Percentiles rank a stretch among this genome's conserved stretches.
Conservation (phyloP, 805 yeast genomes). For the Saccharomyces paradoxus region DNA sequence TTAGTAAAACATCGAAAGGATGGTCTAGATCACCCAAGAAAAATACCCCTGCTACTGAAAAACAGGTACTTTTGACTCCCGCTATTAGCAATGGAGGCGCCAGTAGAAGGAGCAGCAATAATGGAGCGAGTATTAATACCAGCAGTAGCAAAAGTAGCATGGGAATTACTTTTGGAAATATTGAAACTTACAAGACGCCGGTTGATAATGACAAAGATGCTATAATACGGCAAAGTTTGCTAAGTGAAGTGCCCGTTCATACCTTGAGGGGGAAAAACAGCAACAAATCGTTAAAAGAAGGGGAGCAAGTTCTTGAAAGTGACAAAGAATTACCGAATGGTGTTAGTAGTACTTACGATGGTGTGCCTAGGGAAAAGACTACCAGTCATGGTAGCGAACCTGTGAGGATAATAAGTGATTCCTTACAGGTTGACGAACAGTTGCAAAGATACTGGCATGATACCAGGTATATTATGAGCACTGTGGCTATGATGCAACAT, state of each 20-base stretch:
- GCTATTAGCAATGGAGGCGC: neutral
- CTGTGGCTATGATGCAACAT: slow-evolving; percentile 21
- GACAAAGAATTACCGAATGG: neutral
- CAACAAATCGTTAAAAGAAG: neutral
- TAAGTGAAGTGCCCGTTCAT: slow-evolving; percentile 12
- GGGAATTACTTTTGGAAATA: neutral
- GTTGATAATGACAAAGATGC: slow-evolving; percentile 3
- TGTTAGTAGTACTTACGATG: neutral
- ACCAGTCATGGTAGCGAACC: neutral
- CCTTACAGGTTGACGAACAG: slow-evolving; percentile 14
- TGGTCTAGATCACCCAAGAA: slow-evolving; percentile 17
- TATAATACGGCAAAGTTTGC: slow-evolving; percentile 3
- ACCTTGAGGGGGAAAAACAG: neutral
- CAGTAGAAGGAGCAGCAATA: neutral
- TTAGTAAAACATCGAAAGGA: slow-evolving; percentile 13
- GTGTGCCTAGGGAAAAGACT: neutral
- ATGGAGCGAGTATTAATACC: neutral
- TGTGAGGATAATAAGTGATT: neutral
- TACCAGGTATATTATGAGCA: slow-evolving; percentile 19
- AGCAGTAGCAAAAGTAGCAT: neutral
- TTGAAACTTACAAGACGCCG: slow-evolving; percentile 10
- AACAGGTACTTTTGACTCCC: neutral
- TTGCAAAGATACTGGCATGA: slow-evolving; percentile 22
- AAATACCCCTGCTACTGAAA: neutral
- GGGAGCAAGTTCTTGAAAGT: neutral